These are phyloP conservation scores for Xylaria acuta DNA, from an alignment of 495 filamentous ascomycete species.

Conservation along the genomic window DNA sequence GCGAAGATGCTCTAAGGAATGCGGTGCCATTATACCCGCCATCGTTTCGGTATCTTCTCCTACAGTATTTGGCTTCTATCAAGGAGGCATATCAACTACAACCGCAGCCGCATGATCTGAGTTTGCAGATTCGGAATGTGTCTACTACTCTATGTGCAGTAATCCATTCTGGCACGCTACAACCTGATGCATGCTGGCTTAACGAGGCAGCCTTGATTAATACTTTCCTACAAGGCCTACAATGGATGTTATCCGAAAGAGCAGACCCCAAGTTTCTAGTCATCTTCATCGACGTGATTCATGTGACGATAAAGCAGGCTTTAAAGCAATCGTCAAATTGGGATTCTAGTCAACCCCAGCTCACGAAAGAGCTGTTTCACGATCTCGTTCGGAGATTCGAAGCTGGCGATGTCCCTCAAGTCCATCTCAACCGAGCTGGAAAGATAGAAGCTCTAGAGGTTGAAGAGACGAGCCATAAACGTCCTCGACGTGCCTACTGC, in stretches of 20 bases:
- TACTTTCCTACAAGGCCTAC: conserved; percentile 28
- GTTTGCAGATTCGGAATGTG: conserved; percentile 32
- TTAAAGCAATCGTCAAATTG: conserved; percentile 15
- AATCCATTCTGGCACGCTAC: conserved; percentile 17
- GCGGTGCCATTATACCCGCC: conserved; percentile 45
- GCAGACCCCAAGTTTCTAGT: conserved; percentile 34
- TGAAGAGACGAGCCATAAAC: neutral
- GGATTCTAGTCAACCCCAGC: neutral
- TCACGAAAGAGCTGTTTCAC: conserved; percentile 34
- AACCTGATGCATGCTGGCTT: conserved; percentile 13
- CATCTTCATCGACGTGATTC: conserved; percentile 36
- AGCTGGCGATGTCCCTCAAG: conserved; percentile 22
- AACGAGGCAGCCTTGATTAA: conserved; percentile 34
- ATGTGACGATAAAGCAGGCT: conserved; percentile 27
- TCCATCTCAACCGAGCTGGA: conserved; percentile 24
- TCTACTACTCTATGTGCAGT: conserved; percentile 33
- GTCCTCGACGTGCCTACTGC: conserved; percentile 32
- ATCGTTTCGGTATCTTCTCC: conserved; percentile 39
- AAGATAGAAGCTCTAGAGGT: conserved; percentile 11
- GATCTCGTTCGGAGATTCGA: conserved; percentile 24
- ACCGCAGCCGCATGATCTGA: conserved; percentile 29
- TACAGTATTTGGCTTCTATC: conserved; percentile 34
- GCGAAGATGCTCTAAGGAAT: conserved; percentile 45
- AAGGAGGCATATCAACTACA: conserved; percentile 32
- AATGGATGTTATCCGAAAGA: conserved; percentile 34